Evolutionary conservation across 805 yeast genomes (phyloP), one percentile per base, ranked within the genome.

Genomic region (Spathaspora boniae): DNA sequence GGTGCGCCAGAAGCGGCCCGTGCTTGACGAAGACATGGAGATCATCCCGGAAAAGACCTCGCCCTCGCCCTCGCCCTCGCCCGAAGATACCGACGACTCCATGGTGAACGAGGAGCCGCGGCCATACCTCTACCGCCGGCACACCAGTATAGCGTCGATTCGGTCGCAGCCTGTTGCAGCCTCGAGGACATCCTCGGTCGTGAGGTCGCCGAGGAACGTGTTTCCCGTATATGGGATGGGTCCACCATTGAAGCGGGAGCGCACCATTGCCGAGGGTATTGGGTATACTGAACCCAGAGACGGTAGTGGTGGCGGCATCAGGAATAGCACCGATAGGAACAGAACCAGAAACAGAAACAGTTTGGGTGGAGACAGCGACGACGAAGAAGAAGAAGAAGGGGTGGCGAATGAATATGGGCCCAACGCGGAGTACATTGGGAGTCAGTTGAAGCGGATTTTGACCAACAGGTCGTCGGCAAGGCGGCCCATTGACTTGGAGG

Each of bases 181-280:
- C 12, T 40, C 46, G 4, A 34, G 45, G 9, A 26, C 28, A 3
- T 6, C 23, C 16, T 22, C 34, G n/a, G 16, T 31, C 9, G 15
- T 18, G 23, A 51, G 53, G 30, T 80, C 88, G 2, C 94, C 91
- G 3, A 75, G 75, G 17, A 86, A 86, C 41, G 88, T 83, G 1
- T 84, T 83, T 58, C 93, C 94, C 0, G 89, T 84, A 2, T 67
- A 68, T 46, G 91, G 86, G 1, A 82, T 84, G 91, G 88, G 86
- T 1, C 68, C 65, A 8, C 83, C 91, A 3, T 53, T 74, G 27
- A 58, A 56, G 18, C 61, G 72, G 36, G 89, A 83, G 46, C 60
- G 60, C 29, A 65, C 80, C 0, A 78, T 83, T 36, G 86, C 86
- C 4, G 35, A 32, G n/a, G 40, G 32, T 15, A 12, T 18, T 18